phyloP scores from a whole-genome alignment of 225 moss, liverwort and hornwort genomes.

The Antitrichia curtipendula region DNA sequence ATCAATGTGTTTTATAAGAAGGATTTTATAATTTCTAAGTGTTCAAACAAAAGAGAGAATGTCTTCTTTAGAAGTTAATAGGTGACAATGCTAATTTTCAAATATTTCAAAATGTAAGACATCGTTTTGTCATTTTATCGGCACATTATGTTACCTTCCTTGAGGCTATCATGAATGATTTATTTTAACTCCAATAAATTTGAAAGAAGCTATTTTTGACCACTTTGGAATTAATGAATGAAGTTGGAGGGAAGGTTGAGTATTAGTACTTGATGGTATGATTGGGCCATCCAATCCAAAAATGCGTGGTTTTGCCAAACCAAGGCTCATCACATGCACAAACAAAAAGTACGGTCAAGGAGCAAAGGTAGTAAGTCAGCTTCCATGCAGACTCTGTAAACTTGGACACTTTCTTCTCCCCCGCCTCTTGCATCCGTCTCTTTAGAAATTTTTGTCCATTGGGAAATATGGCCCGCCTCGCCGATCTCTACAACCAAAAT shows the following conservation, averaged over 20 bases:
- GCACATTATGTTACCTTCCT: background rate
- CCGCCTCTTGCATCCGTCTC: constrained; percentile 14
- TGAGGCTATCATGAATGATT: background rate
- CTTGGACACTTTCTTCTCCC: constrained; percentile 48
- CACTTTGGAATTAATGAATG: background rate
- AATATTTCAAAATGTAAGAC: background rate
- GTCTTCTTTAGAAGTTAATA: background rate
- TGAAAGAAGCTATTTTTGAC: too few species aligned
- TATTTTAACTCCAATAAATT: background rate
- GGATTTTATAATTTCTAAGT: background rate
- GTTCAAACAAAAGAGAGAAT: too few species aligned
- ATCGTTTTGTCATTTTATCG: background rate
- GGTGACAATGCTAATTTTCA: background rate
- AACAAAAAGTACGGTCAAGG: constrained; percentile 8
- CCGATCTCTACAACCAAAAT: constrained; percentile 16
- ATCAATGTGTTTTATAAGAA: rapidly evolving
- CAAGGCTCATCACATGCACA: constrained; percentile 44
- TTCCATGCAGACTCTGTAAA: constrained; percentile 85
- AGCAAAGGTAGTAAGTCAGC: constrained; percentile 43
- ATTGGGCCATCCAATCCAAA: constrained; percentile 72
- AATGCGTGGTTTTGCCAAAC: constrained; percentile 47
- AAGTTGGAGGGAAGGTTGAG: background rate
- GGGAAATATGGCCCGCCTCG: constrained; percentile 27
- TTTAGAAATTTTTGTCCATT: constrained; percentile 5
- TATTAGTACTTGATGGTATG: constrained; percentile 55